These are phyloP conservation scores for Modicella reniformis DNA, from an alignment of 371 early-diverging fungal genomes.

Conservation along the genomic window DNA sequence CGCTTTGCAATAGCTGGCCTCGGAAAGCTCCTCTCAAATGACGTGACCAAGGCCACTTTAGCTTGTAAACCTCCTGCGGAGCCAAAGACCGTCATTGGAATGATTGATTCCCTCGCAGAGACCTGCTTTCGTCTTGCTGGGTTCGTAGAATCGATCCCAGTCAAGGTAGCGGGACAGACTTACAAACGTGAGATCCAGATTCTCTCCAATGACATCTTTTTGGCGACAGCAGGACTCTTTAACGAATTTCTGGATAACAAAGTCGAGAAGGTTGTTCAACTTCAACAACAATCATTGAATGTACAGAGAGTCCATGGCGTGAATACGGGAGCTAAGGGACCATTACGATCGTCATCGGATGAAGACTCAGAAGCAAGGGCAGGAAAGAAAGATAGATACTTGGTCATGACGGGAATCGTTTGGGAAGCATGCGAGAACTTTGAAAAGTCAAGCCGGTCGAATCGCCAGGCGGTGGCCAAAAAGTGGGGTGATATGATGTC, in stretches of 20 bases:
- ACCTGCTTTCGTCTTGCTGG: constrained; percentile 51
- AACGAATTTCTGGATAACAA: constrained; percentile 46
- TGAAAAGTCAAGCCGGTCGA: constrained; percentile 44
- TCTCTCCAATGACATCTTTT: constrained; percentile 43
- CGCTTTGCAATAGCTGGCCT: constrained; percentile 23
- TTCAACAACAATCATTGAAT: constrained; percentile 28
- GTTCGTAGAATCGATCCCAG: constrained; percentile 46
- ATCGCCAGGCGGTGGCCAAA: constrained; percentile 44
- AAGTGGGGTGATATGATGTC: constrained; percentile 50
- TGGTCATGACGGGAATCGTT: constrained; percentile 47
- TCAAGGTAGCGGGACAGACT: constrained; percentile 46
- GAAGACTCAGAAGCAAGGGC: not conserved
- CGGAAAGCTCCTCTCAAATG: constrained; percentile 42
- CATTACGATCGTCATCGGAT: not conserved
- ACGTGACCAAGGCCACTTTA: constrained; percentile 39
- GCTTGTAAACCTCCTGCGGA: constrained; percentile 55
- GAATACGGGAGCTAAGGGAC: not conserved
- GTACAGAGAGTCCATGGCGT: constrained; percentile 11
- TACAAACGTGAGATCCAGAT: constrained; percentile 46
- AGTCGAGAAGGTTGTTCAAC: constrained; percentile 27
- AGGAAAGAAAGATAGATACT: constrained; percentile 34
- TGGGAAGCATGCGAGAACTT: constrained; percentile 53
- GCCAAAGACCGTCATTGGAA: constrained; percentile 38
- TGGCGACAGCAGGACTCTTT: constrained; percentile 40
- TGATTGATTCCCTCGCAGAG: constrained; percentile 45